phyloP scores from a whole-genome alignment of 495 filamentous ascomycete genomes.

The Aspergillus hancockii region DNA sequence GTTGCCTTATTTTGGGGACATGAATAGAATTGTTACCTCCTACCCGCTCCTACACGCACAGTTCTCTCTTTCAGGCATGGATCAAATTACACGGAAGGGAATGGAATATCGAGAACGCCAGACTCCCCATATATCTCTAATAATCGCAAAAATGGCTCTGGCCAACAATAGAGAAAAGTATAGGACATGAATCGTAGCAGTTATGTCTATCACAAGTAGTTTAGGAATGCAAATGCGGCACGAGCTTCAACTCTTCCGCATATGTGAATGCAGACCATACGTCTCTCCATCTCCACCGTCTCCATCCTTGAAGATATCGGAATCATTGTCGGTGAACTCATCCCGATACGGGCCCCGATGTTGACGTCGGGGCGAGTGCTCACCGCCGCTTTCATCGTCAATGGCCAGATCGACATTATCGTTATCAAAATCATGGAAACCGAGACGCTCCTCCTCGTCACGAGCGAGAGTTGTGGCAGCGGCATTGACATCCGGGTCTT shows the following conservation, averaged over 20 bases:
- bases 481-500: constrained; percentile 44
- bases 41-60: not conserved
- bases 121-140: not conserved
- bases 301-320: constrained; percentile 45
- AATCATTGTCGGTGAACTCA: constrained; percentile 58
- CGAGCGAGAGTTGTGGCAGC: constrained; percentile 46
- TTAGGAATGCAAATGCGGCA: not conserved
- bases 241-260: constrained; percentile 21
- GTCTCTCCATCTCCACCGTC: constrained; percentile 41
- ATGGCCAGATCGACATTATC: constrained; percentile 44
- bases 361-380: constrained; percentile 25
- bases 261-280: constrained; percentile 51
- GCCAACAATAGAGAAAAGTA: not conserved
- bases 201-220: constrained; percentile 11
- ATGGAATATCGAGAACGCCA: not conserved
- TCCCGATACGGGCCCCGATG: constrained; percentile 43
- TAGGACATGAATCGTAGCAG: constrained; percentile 13
- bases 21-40: no score
- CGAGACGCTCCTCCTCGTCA: constrained; percentile 52
- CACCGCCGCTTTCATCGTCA: constrained; percentile 40
- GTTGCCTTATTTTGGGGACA: no score
- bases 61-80: not conserved
- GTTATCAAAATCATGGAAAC: constrained; percentile 45
- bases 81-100: not conserved
- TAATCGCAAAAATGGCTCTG: not conserved